Conservation (phyloP, 805 yeast species). For the Maudiozyma pseudohumilis region DNA sequence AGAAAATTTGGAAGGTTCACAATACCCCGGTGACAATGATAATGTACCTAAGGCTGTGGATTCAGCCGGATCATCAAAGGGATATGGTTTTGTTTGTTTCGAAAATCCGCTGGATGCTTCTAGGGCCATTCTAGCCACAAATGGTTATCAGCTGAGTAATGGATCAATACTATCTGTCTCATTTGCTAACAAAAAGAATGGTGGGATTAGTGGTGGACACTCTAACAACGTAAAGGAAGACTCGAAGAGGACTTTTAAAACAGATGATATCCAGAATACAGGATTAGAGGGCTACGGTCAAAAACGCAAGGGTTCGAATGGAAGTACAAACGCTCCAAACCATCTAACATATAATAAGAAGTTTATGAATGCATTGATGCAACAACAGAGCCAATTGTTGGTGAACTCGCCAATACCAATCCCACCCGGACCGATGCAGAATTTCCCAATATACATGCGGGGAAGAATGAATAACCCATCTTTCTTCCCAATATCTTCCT, state of each 20-base stretch:
- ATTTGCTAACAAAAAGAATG: slow-evolving; percentile 46
- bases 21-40: background rate
- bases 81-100: slow-evolving; percentile 77
- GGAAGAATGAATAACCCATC: background rate
- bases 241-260: background rate
- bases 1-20: background rate
- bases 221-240: background rate
- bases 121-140: slow-evolving; percentile 51
- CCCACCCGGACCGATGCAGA: background rate
- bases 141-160: slow-evolving; percentile 31
- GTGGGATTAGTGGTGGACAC: background rate
- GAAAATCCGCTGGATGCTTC: slow-evolving; percentile 57
- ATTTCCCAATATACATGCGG: slow-evolving; percentile 1
- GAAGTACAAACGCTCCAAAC: background rate
- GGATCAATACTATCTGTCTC: slow-evolving; percentile 56
- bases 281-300: background rate
- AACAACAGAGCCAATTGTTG: slow-evolving; percentile 12
- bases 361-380: slow-evolving; percentile 20
- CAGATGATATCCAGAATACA: too few species aligned
- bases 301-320: background rate
- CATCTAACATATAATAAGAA: slow-evolving; percentile 16
- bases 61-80: slow-evolving; percentile 47
- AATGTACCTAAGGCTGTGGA: background rate
- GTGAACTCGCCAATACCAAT: background rate
- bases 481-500: background rate